Percentiles rank a stretch among this genome's conserved stretches.
These are phyloP conservation scores for Jatropha curcas DNA, from an alignment of 345 rosid species.

Conservation along the genomic window DNA sequence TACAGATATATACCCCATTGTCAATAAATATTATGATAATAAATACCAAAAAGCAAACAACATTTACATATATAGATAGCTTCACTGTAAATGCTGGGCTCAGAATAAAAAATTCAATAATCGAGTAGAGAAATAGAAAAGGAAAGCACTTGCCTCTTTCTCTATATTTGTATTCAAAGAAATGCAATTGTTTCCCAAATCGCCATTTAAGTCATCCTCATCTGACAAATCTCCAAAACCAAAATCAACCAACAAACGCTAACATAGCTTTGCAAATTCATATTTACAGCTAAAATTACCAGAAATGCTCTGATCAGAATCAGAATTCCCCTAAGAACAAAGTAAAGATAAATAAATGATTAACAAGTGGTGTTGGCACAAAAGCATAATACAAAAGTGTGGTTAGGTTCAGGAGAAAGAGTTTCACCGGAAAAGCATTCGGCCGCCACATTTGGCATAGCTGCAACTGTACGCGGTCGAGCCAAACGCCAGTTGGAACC, in stretches of 20 bases:
- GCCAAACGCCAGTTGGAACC: not conserved
- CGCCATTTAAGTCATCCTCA: constrained; percentile 49
- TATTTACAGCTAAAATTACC: constrained; percentile 40
- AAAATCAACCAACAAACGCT: not conserved
- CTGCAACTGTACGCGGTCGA: not conserved
- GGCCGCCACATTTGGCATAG: constrained; percentile 58
- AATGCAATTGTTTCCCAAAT: constrained; percentile 38
- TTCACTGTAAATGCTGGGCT: not conserved
- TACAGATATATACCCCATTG: too few species aligned
- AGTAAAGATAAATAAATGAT: not conserved
- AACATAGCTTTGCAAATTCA: not conserved
- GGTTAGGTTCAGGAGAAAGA: not conserved
- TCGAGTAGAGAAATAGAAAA: not conserved
- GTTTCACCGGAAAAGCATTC: constrained; percentile 35
- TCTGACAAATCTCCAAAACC: constrained; percentile 35
- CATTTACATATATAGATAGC: not conserved
- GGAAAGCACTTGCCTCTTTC: constrained; percentile 40
- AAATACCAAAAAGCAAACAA: not conserved
- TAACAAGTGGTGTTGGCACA: not conserved
- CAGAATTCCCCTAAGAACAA: constrained; percentile 41
- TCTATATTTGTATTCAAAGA: constrained; percentile 32
- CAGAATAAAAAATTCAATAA: not conserved
- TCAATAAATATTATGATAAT: too few species aligned
- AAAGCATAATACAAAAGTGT: not conserved
- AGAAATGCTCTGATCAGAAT: constrained; percentile 72